phyloP scores from a whole-genome alignment of 768 basidiomycete genomes.

The Rhizopogon roseolus region DNA sequence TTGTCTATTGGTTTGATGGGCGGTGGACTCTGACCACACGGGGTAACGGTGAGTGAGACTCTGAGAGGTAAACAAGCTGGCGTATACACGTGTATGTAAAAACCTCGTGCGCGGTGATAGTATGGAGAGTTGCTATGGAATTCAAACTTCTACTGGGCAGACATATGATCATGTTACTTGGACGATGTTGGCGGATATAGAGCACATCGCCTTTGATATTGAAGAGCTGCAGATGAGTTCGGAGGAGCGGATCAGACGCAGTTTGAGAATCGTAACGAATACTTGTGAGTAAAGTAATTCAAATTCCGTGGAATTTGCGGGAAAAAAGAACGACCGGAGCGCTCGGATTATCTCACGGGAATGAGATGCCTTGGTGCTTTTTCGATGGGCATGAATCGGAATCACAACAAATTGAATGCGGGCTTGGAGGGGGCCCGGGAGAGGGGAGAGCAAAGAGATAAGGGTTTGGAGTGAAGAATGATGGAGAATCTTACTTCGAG shows the following conservation, averaged over 20 bases:
- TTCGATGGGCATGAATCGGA: neutral
- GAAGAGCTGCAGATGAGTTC: neutral
- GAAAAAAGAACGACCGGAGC: conserved; percentile 1
- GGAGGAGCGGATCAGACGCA: neutral
- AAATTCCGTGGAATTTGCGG: conserved; percentile 8
- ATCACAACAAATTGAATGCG: neutral
- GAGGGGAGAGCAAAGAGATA: neutral
- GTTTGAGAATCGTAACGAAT: neutral
- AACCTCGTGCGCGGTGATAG: neutral
- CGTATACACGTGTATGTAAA: conserved; percentile 3
- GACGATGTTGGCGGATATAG: neutral
- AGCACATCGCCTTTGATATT: neutral
- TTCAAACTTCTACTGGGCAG: too few species aligned
- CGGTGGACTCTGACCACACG: neutral
- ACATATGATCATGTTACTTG: neutral
- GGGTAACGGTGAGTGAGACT: too few species aligned
- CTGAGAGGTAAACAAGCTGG: neutral
- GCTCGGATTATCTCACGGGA: neutral
- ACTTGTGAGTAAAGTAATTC: conserved; percentile 1
- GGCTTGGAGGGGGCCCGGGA: conserved; percentile 3
- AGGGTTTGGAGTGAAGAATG: neutral
- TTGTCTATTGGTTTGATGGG: neutral
- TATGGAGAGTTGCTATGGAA: neutral
- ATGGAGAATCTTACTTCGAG: neutral
- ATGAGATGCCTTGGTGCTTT: neutral